Percentiles rank a stretch among this genome's conserved stretches.
These are phyloP conservation scores for Botrytis byssoidea DNA, from an alignment of 2,329 filamentous ascomycete species.

Conservation along the genomic window DNA sequence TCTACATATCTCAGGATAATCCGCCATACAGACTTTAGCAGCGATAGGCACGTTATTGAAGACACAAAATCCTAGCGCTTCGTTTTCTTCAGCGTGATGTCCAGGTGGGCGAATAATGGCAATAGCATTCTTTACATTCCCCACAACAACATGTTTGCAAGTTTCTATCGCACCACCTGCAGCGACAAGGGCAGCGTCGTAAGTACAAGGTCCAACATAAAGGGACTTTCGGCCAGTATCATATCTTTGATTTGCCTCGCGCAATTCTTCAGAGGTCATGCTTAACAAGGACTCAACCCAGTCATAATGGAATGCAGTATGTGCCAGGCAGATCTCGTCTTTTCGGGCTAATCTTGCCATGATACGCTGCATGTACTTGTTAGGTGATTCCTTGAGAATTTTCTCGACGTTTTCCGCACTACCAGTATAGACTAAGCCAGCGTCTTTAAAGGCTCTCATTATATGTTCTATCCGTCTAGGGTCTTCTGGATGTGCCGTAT, in stretches of 20 bases:
- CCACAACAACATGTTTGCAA: slow-evolving; percentile 82
- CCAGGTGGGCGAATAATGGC: slow-evolving; percentile 93
- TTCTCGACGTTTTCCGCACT: slow-evolving; percentile 53
- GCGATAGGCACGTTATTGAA: slow-evolving; percentile 98
- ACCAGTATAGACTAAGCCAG: slow-evolving; percentile 70
- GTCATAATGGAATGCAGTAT: slow-evolving; percentile 71
- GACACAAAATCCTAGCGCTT: slow-evolving; percentile 90
- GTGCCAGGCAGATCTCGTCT: slow-evolving; percentile 77
- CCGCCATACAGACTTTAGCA: slow-evolving; percentile 78
- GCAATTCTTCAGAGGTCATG: slow-evolving; percentile 62
- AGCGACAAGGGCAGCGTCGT: slow-evolving; percentile 76
- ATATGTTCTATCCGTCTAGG: slow-evolving; percentile 90
- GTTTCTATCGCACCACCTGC: slow-evolving; percentile 95
- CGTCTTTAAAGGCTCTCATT: slow-evolving; percentile 81
- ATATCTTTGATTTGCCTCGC: slow-evolving; percentile 59
- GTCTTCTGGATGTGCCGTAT: slow-evolving; percentile 90
- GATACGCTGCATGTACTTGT: slow-evolving; percentile 72
- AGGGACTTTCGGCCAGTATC: slow-evolving; percentile 71
- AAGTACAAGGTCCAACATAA: slow-evolving; percentile 81
- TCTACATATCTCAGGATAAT: slow-evolving; percentile 76
- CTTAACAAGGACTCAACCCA: slow-evolving; percentile 66
- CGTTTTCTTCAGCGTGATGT: slow-evolving; percentile 86
- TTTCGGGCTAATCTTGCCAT: slow-evolving; percentile 71
- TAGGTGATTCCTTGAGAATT: slow-evolving; percentile 54
- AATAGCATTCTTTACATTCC: slow-evolving; percentile 88